phyloP scores from a whole-genome alignment of 805 yeast species.

The Candida germanica region DNA sequence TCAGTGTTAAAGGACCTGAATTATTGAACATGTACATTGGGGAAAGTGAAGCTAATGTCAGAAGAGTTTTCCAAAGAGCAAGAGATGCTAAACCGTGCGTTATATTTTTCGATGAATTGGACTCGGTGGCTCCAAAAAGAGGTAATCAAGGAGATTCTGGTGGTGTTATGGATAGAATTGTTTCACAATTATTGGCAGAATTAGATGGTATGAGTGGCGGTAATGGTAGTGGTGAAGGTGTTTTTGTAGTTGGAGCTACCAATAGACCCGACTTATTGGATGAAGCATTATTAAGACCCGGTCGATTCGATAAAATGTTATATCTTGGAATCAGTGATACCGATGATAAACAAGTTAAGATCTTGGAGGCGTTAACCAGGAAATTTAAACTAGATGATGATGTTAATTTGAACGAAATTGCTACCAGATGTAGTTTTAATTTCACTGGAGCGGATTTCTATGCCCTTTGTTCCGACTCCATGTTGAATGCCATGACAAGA shows the following conservation, averaged over 20 bases:
- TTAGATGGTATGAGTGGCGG: constrained; percentile 93
- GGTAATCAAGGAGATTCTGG: constrained; percentile 99
- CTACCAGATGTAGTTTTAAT: constrained; percentile 77
- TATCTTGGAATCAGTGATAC: constrained; percentile 93
- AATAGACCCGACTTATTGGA: constrained; percentile 94
- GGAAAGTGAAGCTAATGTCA: constrained; percentile 95
- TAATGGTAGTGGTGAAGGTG: constrained; percentile 65
- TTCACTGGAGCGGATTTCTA: constrained; percentile 98
- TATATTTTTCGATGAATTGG: constrained; percentile 94
- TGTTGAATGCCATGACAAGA: constrained; percentile 94
- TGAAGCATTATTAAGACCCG: constrained; percentile 90
- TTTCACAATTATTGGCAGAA: constrained; percentile 91
- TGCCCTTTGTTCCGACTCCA: constrained; percentile 92
- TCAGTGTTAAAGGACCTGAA: constrained; percentile 97
- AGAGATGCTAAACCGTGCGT: constrained; percentile 98
- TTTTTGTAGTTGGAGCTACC: constrained; percentile 98
- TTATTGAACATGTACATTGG: constrained; percentile 96
- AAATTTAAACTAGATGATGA: constrained; percentile 63
- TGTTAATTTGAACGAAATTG: constrained; percentile 58
- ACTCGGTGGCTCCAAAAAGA: constrained; percentile 96
- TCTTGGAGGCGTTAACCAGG: constrained; percentile 83
- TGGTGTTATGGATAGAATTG: constrained; percentile 98
- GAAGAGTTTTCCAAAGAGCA: constrained; percentile 90
- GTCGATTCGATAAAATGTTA: constrained; percentile 92
- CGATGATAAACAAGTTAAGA: constrained; percentile 80